These are phyloP conservation scores for Capsicum chinense DNA, from an alignment of 257 asterid genomes.

Conservation along the genomic window DNA sequence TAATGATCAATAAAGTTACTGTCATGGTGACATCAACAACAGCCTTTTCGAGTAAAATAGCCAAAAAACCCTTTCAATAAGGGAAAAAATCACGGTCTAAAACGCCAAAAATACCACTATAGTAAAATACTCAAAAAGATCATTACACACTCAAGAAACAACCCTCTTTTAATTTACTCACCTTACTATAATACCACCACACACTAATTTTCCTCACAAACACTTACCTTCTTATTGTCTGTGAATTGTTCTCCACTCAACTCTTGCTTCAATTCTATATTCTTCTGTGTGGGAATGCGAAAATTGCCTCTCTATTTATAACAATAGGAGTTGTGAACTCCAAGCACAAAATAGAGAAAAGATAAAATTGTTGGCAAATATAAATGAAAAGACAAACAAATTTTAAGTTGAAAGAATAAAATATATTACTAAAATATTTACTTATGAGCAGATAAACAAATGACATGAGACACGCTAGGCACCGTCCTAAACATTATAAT, in stretches of 20 bases:
- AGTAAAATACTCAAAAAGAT: not conserved
- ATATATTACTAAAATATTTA: not conserved
- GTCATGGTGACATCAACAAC: not conserved
- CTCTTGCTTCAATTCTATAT: not conserved
- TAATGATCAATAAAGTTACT: not conserved
- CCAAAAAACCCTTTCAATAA: not conserved
- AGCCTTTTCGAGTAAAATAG: not conserved
- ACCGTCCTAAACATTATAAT: not conserved
- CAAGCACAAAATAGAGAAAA: not conserved
- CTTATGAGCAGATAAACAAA: not conserved
- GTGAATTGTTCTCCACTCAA: not conserved
- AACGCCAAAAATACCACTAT: not conserved
- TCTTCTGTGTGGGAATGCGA: not conserved
- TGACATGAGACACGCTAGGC: not conserved
- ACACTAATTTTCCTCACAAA: not conserved
- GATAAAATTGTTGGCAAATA: not conserved
- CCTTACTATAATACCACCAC: not conserved
- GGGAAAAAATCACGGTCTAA: not conserved
- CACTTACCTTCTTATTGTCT: not conserved
- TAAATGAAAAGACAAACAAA: not conserved
- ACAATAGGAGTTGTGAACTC: not conserved
- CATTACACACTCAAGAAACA: not conserved
- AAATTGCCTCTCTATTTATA: not conserved
- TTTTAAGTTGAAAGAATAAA: not conserved
- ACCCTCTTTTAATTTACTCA: not conserved